Base-by-base conservation (phyloP, 1,284 basidiomycete species). In the Ustilago hordei region DNA sequence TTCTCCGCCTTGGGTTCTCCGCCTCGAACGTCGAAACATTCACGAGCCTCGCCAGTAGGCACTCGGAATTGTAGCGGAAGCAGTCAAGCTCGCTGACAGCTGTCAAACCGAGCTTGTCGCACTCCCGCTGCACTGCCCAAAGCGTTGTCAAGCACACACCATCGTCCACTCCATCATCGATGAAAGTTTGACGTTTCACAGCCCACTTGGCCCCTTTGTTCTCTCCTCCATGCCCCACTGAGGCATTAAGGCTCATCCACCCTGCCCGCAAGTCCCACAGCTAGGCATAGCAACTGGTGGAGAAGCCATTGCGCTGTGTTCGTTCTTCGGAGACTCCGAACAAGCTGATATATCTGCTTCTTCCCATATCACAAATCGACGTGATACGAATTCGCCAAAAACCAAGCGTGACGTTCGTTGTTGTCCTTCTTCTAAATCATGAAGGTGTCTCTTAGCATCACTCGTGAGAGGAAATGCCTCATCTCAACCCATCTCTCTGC, bases 61-160 rank as follows among this genome's bases (percentile, higher is more conserved):
- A 45, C 1, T 19, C 43, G 43, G 43, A 45, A n/a, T 45, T 8
- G 43, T 8, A 45, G 43, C n/a, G 43, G 31, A 8, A 50, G 48
- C 48, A 6, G 48, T 12, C 28, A 32, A 11, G 28, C 48, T 50
- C 48, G 48, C 48, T 50, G 48, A 50, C 48, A 50, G 48, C 48
- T 50, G 48, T 50, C 48, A 15, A 45, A 0, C 43, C 7, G 6
- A 45, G 43, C 1, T 19, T 17, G 13, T n/a, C 8, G 11, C 43
- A 45, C 39, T 15, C 13, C 39, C 17, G 39, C 11, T 11, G 15
- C 23, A 3, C 23, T 28, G 3, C 23, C 23, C 23, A 28, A 9
- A 45, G 17, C n/a, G n/a, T 17, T 45, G 43, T 19, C 43, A 19
- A 19, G 43, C 52, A 4, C 6, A 52, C 6, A 32, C 28, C 6